Percentiles rank a stretch among this genome's conserved stretches.
These are phyloP conservation scores for Fusarium sp. DNA, from an alignment of 2,329 filamentous ascomycete species.

Conservation along the genomic window DNA sequence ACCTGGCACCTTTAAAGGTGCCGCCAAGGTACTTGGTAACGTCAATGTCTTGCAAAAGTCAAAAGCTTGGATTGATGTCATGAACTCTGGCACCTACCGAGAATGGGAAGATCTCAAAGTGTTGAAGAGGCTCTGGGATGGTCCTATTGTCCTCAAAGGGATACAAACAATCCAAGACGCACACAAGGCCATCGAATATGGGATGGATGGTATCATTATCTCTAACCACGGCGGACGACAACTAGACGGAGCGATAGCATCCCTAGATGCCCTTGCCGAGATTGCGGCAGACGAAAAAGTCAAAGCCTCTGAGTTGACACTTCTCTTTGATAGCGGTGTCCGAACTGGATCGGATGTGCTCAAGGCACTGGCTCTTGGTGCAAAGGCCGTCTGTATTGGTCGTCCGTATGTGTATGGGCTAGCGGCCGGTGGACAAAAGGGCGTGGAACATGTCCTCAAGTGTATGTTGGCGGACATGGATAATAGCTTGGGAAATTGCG, in stretches of 20 bases:
- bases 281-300: slow-evolving; percentile 65
- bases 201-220: slow-evolving; percentile 53
- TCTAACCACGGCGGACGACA: slow-evolving; percentile 58
- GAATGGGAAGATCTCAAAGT: slow-evolving; percentile 71
- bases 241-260: slow-evolving; percentile 53
- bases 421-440: slow-evolving; percentile 49
- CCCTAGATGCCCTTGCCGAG: slow-evolving; percentile 63
- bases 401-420: slow-evolving; percentile 52
- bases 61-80: slow-evolving; percentile 37
- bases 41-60: slow-evolving; percentile 25
- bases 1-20: slow-evolving; percentile 36
- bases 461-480: slow-evolving; percentile 57
- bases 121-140: slow-evolving; percentile 69
- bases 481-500: slow-evolving; percentile 65
- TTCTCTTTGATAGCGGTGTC: slow-evolving; percentile 62
- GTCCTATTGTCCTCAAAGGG: slow-evolving; percentile 57
- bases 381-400: slow-evolving; percentile 56
- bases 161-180: slow-evolving; percentile 55
- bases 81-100: slow-evolving; percentile 56
- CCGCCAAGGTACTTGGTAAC: slow-evolving; percentile 29
- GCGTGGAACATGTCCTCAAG: slow-evolving; percentile 66
- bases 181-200: slow-evolving; percentile 49
- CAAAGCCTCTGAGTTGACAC: slow-evolving; percentile 51
- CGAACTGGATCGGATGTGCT: slow-evolving; percentile 53
- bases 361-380: slow-evolving; percentile 54